Evolutionary conservation across 805 yeast species (phyloP).

Genomic region (Tetrapisispora taiwanensis): DNA sequence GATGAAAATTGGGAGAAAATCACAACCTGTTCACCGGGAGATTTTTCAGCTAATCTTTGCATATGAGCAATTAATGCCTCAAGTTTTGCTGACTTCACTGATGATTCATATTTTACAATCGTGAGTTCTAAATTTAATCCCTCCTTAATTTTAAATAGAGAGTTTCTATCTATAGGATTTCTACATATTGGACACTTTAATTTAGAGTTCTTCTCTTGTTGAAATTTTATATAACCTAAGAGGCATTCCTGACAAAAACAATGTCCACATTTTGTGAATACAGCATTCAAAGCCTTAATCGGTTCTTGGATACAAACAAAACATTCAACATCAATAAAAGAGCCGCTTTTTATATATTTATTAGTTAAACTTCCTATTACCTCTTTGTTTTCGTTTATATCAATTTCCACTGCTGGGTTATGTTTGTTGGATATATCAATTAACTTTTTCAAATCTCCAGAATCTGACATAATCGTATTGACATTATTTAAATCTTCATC

Average conservation of each 20-base stretch:
- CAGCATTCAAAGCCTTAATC: slow-evolving; percentile 41
- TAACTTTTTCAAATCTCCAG: slow-evolving; percentile 3
- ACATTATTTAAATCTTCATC: slow-evolving; percentile 36
- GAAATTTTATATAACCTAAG: slow-evolving; percentile 64
- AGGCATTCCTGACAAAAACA: slow-evolving; percentile 66
- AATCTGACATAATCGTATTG: slow-evolving; percentile 7
- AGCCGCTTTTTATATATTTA: slow-evolving; percentile 24
- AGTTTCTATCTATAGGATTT: slow-evolving; percentile 39
- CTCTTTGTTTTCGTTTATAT: neutral
- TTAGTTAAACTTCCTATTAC: neutral
- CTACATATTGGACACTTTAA: slow-evolving; percentile 76
- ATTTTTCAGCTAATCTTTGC: slow-evolving; percentile 40
- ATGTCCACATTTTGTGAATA: slow-evolving; percentile 74
- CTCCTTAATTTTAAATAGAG: slow-evolving; percentile 28
- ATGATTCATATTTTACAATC: slow-evolving; percentile 16
- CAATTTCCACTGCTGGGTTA: neutral
- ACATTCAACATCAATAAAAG: slow-evolving; percentile 51
- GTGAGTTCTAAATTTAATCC: slow-evolving; percentile 8
- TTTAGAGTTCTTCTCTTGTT: slow-evolving; percentile 35
- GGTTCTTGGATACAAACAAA: slow-evolving; percentile 73
- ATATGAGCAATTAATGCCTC: slow-evolving; percentile 58
- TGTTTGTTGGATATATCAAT: neutral
- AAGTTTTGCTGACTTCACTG: slow-evolving; percentile 56
- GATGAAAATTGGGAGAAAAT: slow-evolving; percentile 88
- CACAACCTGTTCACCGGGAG: slow-evolving; percentile 63